Percentiles rank a stretch among this genome's conserved stretches.
These are phyloP conservation scores for Chiua virens DNA, from an alignment of 768 basidiomycete species.

Conservation along the genomic window DNA sequence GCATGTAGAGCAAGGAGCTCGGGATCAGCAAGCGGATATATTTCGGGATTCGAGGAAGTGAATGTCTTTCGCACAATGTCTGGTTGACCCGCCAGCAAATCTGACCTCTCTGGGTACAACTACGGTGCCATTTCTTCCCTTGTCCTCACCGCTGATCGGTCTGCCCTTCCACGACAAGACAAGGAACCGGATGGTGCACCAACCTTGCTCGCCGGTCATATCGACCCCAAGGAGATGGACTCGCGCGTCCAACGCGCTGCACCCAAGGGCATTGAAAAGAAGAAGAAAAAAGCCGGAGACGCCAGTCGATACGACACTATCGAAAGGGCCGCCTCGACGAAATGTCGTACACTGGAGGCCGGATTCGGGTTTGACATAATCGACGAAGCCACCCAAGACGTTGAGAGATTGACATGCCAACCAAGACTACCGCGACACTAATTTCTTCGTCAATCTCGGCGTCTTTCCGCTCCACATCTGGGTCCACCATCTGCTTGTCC, in stretches of 20 bases:
- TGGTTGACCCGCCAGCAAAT: conserved; percentile 49
- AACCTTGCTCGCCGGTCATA: conserved; percentile 87
- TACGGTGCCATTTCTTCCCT: conserved; percentile 94
- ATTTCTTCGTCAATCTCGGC: conserved; percentile 94
- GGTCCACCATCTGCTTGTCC: conserved; percentile 76
- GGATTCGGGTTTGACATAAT: conserved; percentile 89
- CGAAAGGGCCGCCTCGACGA: conserved; percentile 54
- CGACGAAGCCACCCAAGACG: conserved; percentile 89
- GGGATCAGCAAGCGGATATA: no score
- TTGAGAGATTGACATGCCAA: conserved; percentile 94
- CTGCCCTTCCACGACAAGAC: conserved; percentile 79
- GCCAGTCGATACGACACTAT: conserved; percentile 46
- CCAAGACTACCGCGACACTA: conserved; percentile 90
- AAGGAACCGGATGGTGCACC: conserved; percentile 97
- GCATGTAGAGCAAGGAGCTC: no score
- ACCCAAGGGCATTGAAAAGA: conserved; percentile 89
- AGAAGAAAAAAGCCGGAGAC: conserved; percentile 82
- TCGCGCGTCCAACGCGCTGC: conserved; percentile 80
- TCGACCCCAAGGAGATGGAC: conserved; percentile 91
- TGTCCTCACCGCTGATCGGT: conserved; percentile 87
- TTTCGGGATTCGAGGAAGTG: no score
- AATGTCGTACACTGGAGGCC: conserved; percentile 62
- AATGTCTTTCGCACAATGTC: conserved; percentile 36
- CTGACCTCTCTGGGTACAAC: conserved; percentile 89
- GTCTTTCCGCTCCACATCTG: conserved; percentile 77